Percentiles rank a stretch among this genome's conserved stretches.
Evolutionary conservation across 257 asterid species (phyloP).

Genomic region (Penstemon davidsonii): DNA sequence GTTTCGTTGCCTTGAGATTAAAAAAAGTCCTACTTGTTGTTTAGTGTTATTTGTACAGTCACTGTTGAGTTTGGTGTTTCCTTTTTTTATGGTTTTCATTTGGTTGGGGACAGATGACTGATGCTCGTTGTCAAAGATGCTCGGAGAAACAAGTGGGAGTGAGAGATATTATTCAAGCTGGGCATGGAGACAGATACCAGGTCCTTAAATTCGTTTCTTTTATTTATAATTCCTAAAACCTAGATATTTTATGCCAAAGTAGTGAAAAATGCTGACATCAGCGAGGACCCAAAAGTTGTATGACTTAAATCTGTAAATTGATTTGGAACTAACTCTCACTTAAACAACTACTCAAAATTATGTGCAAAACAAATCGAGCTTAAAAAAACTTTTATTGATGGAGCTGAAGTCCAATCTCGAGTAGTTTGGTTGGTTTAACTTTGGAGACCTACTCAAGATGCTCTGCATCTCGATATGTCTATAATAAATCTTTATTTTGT

Average conservation of each 20-base stretch:
- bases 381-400: too few relatives aligned
- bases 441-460: too few relatives aligned
- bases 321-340: neutral
- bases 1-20: neutral
- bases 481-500: neutral
- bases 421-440: too few relatives aligned
- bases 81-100: conserved; percentile 5
- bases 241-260: neutral
- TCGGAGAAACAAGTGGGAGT: conserved; percentile 65
- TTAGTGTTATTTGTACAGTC: neutral
- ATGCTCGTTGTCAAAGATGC: conserved; percentile 84
- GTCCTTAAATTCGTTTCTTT: conserved; percentile 31
- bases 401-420: too few relatives aligned
- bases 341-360: neutral
- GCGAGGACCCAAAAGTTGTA: too few relatives aligned
- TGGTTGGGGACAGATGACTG: conserved; percentile 64
- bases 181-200: conserved; percentile 78
- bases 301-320: neutral
- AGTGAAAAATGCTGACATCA: neutral
- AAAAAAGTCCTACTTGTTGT: neutral
- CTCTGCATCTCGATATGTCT: neutral
- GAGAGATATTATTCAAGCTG: conserved; percentile 68
- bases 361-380: too few relatives aligned
- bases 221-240: neutral
- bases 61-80: neutral